Percentiles rank a stretch among this genome's conserved stretches.
Evolutionary conservation across 257 asterid genomes (phyloP).

Genomic region (Cordia subcordata): DNA sequence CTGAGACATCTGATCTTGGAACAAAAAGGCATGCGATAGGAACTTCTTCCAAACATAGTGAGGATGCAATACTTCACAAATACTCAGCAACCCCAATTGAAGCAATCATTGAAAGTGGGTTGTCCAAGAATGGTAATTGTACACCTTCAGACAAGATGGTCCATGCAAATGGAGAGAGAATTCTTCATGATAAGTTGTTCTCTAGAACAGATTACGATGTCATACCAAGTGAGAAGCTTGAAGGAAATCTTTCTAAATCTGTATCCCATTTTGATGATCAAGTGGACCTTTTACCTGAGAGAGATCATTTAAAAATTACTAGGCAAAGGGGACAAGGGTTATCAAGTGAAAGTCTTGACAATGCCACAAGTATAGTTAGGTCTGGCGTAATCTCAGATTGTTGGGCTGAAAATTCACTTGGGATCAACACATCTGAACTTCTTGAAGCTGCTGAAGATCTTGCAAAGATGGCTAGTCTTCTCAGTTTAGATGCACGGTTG

Average conservation of each 20-base stretch:
- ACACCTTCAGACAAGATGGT: slow-evolving; percentile 17
- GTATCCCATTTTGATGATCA: slow-evolving; percentile 6
- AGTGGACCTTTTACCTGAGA: slow-evolving; percentile 15
- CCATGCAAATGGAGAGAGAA: slow-evolving; percentile 18
- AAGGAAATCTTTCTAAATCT: slow-evolving; percentile 3
- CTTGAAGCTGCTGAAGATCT: slow-evolving; percentile 31
- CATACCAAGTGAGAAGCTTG: slow-evolving; percentile 5
- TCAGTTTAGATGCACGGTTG: slow-evolving; percentile 24
- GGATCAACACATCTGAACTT: not conserved
- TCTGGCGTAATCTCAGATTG: not conserved
- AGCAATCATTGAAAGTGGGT: slow-evolving; percentile 24
- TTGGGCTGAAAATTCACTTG: too few relatives aligned
- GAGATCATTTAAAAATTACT: slow-evolving; percentile 7
- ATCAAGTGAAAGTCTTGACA: slow-evolving; percentile 18
- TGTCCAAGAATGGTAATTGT: slow-evolving; percentile 15
- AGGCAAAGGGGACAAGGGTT: slow-evolving; percentile 5
- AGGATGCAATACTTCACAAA: slow-evolving; percentile 19
- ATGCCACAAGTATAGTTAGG: slow-evolving; percentile 16
- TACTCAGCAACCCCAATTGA: slow-evolving; percentile 15
- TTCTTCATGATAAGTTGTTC: slow-evolving; percentile 4
- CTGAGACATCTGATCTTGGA: slow-evolving; percentile 34
- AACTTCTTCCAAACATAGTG: slow-evolving; percentile 15
- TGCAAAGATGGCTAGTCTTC: slow-evolving; percentile 10
- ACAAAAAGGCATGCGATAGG: slow-evolving; percentile 19
- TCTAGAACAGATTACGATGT: slow-evolving; percentile 9